Evolutionary conservation across 2,329 filamentous ascomycete genomes (phyloP), one percentile per base, ranked within the genome.

Genomic region (Colletotrichum brevisporum): DNA sequence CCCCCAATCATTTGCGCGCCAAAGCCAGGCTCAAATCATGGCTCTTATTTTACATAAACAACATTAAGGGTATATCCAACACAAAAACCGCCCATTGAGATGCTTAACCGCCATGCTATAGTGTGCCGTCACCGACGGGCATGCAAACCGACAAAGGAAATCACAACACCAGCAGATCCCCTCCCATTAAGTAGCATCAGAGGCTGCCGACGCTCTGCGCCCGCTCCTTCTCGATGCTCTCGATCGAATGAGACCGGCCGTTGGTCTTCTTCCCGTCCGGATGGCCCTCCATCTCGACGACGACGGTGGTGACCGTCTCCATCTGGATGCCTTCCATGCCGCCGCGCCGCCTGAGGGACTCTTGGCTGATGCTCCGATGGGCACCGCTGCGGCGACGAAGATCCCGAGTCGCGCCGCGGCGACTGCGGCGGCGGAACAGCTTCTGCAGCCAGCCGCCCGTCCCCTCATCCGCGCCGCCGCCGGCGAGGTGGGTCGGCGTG

Each of bases 241-340:
- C 67, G 4, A 67, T 52, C 2, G 67, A 69, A 6, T 31, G 55
- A 5, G 67, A 39, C 43, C 67, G 45, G 5, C 50, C 51, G 13
- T 27, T 31, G 6, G 15, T 18, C n/a, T 52, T 60, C 51, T 61
- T 56, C 3, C 18, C 45, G 12, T 8, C 21, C 1, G 54, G 18
- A 0, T 54, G 36, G 9, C 39, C 39, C 1, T 70, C 52, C 53
- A 57, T 73, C 72, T 84, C 83, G 0, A 84, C 78, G 4, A 82
- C 78, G 1, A 84, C 81, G 2, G 75, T 81, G 8, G 82, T 84
- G 1, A 83, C 79, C 1, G 80, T 82, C 65, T 84, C 82, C 75
- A 83, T 81, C 71, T 84, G 82, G 16, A 83, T 83, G 6, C 80
- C 78, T 21, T 68, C 67, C 53, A 54, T 63, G 2, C 45, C 63